Conservation (phyloP, 345 rosid species). For the Dovyalis caffra region DNA sequence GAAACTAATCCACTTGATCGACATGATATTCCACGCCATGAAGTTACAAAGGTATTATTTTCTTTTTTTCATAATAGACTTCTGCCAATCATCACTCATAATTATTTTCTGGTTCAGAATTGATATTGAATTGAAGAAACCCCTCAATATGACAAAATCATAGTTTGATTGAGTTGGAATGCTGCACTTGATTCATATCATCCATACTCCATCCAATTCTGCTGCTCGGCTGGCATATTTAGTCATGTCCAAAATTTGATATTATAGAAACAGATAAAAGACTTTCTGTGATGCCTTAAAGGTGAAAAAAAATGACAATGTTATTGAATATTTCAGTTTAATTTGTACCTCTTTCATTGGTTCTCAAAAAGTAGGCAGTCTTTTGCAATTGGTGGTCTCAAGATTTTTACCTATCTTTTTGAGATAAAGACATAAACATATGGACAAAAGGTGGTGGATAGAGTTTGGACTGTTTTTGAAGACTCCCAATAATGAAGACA, state of each 20-base stretch:
- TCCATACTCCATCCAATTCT: neutral
- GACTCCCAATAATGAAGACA: neutral
- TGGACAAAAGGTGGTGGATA: slow-evolving; percentile 3
- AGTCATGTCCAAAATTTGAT: neutral
- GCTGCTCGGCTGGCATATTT: neutral
- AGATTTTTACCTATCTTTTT: neutral
- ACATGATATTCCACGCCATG: slow-evolving; percentile 80
- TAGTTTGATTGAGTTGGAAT: too few relatives aligned
- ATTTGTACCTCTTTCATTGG: neutral
- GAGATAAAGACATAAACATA: neutral
- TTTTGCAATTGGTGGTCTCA: slow-evolving; percentile 9
- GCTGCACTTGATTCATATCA: too few relatives aligned
- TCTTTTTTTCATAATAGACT: neutral
- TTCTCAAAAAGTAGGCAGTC: slow-evolving; percentile 7
- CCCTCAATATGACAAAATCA: too few relatives aligned
- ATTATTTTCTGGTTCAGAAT: neutral
- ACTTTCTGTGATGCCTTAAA: too few relatives aligned
- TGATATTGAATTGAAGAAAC: too few relatives aligned
- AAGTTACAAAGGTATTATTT: slow-evolving; percentile 57
- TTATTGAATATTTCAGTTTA: slow-evolving; percentile 2
- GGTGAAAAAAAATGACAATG: too few relatives aligned
- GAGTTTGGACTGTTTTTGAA: slow-evolving; percentile 3
- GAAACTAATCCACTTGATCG: slow-evolving; percentile 46
- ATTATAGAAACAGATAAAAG: too few relatives aligned
- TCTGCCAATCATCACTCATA: neutral